Conservation (phyloP, 1,284 basidiomycete species). For the Pseudozyma sp. region DNA sequence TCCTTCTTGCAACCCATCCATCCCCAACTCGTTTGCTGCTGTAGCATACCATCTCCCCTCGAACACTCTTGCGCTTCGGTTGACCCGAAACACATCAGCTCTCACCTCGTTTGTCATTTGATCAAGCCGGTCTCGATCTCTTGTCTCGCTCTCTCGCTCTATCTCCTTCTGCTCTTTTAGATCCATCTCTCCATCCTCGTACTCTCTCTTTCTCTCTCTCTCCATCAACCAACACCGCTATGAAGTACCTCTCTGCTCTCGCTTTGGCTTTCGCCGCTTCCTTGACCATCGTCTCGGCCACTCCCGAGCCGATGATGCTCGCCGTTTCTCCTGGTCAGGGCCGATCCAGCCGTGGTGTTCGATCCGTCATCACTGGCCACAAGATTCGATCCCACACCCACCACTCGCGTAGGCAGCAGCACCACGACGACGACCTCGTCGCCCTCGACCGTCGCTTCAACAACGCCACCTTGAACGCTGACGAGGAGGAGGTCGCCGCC, state of each 20-base stretch:
- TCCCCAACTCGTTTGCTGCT: slow-evolving; percentile 4
- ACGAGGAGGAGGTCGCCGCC: slow-evolving; percentile 34
- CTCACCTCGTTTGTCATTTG: slow-evolving; percentile 2
- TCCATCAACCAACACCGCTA: slow-evolving; percentile 8
- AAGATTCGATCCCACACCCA: slow-evolving; percentile 51
- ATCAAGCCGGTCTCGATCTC: slow-evolving; percentile 32
- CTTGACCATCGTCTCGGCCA: slow-evolving; percentile 28
- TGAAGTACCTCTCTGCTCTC: slow-evolving; percentile 54
- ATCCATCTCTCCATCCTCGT: neutral
- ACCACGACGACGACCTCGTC: slow-evolving; percentile 20
- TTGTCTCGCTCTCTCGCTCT: neutral
- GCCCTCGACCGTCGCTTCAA: slow-evolving; percentile 20
- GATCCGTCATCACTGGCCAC: slow-evolving; percentile 53
- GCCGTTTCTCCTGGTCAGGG: slow-evolving; percentile 48
- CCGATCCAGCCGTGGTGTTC: slow-evolving; percentile 41
- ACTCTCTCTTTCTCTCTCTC: neutral
- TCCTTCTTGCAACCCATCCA: neutral
- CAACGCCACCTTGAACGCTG: slow-evolving; percentile 39
- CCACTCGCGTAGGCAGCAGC: slow-evolving; percentile 41
- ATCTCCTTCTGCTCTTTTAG: slow-evolving; percentile 1
- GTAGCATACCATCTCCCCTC: slow-evolving; percentile 13
- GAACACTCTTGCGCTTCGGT: slow-evolving; percentile 22
- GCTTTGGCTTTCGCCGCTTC: slow-evolving; percentile 46
- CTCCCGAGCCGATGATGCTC: slow-evolving; percentile 22
- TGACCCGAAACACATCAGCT: slow-evolving; percentile 22